Evolutionary conservation across 352 stramenopile genomes (phyloP).

Genomic region (Phytophthora multivora): DNA sequence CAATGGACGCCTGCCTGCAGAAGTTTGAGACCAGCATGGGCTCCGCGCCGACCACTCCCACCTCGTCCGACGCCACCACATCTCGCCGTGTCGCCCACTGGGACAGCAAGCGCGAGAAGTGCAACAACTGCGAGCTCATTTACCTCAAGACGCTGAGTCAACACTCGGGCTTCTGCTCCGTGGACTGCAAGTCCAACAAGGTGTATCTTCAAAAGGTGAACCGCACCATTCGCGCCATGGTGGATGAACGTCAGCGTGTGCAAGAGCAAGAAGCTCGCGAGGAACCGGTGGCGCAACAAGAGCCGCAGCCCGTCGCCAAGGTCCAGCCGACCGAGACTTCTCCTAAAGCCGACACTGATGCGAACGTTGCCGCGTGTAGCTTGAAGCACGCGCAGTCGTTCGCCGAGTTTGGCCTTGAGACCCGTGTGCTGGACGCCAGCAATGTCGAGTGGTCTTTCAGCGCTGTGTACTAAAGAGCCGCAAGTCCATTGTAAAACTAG

Average conservation of each 20-base stretch:
- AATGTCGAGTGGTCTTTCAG: slow-evolving; percentile 84
- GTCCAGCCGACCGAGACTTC: slow-evolving; percentile 9
- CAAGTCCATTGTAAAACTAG: slow-evolving; percentile 31
- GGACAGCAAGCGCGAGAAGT: slow-evolving; percentile 88
- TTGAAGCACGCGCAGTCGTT: slow-evolving; percentile 58
- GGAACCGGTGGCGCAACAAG: slow-evolving; percentile 18
- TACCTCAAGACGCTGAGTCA: slow-evolving; percentile 85
- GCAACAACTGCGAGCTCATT: slow-evolving; percentile 83
- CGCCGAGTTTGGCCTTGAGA: slow-evolving; percentile 74
- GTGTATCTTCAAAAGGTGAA: slow-evolving; percentile 83
- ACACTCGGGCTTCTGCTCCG: slow-evolving; percentile 77
- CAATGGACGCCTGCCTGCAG: slow-evolving; percentile 56
- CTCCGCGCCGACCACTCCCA: slow-evolving; percentile 9
- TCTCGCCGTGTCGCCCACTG: slow-evolving; percentile 64
- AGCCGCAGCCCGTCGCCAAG: slow-evolving; percentile 22
- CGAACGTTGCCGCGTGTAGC: slow-evolving; percentile 13
- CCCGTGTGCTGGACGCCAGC: slow-evolving; percentile 45
- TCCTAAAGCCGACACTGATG: slow-evolving; percentile 4
- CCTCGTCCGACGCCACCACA: slow-evolving; percentile 9
- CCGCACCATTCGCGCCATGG: slow-evolving; percentile 78
- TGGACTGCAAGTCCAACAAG: slow-evolving; percentile 90
- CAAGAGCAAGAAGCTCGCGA: slow-evolving; percentile 27
- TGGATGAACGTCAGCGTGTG: slow-evolving; percentile 51
- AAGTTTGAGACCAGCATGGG: slow-evolving; percentile 38
- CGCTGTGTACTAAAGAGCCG: slow-evolving; percentile 60